Percentiles rank a stretch among this genome's conserved stretches.
These are phyloP conservation scores for Beauveria bassiana DNA, from an alignment of 2,329 filamentous ascomycete species.

Conservation along the genomic window DNA sequence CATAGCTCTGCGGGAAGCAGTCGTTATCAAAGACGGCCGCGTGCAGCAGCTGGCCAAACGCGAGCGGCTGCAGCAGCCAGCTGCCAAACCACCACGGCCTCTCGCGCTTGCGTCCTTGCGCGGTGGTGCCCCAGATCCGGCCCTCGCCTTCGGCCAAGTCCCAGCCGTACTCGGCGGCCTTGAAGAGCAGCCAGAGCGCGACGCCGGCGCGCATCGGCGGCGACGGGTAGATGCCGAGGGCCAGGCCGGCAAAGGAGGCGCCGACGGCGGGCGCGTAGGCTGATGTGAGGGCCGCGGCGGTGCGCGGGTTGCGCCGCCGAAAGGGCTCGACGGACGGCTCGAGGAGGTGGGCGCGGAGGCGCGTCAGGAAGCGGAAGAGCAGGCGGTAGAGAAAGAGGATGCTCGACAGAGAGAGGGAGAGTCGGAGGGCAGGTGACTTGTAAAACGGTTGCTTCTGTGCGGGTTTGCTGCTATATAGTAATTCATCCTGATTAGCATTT, in stretches of 20 bases:
- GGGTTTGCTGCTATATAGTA: constrained; percentile 14
- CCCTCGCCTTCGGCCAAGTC: constrained; percentile 73
- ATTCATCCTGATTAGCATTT: constrained; percentile 8
- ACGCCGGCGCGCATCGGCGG: constrained; percentile 65
- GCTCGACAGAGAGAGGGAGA: constrained; percentile 75
- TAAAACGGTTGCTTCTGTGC: constrained; percentile 45
- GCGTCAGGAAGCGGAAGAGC: constrained; percentile 80
- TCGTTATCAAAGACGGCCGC: constrained; percentile 71
- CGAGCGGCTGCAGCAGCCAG: constrained; percentile 72
- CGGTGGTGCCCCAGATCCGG: constrained; percentile 51
- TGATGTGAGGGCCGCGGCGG: constrained; percentile 69
- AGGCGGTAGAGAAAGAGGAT: constrained; percentile 85
- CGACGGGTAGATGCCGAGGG: constrained; percentile 66
- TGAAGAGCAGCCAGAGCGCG: constrained; percentile 73
- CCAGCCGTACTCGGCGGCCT: constrained; percentile 79
- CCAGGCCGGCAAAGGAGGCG: constrained; percentile 77
- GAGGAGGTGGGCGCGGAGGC: constrained; percentile 70
- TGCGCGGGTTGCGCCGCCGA: constrained; percentile 70
- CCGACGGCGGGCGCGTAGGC: constrained; percentile 82
- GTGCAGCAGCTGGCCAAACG: constrained; percentile 69
- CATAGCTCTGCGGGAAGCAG: constrained; percentile 46
- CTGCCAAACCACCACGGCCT: constrained; percentile 78
- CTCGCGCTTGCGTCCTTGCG: constrained; percentile 44
- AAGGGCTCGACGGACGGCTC: constrained; percentile 76
- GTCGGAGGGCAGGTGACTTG: constrained; percentile 62